Evolutionary conservation across 306 rosid genomes (phyloP).

Genomic region (Arachis hypogaea): DNA sequence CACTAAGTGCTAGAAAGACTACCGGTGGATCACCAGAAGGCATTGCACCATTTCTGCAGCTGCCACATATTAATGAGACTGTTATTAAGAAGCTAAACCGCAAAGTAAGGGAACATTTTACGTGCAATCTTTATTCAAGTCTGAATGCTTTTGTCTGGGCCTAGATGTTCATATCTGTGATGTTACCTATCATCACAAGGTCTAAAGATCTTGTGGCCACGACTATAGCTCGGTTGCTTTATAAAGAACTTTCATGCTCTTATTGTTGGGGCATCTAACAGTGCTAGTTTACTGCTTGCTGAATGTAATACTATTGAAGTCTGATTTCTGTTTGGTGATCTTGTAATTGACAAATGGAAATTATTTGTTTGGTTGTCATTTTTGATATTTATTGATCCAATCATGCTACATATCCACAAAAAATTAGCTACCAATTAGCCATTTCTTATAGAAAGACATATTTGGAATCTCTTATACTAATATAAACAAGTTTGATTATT

Average conservation of each 20-base stretch:
- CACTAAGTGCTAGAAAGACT: conserved; percentile 87
- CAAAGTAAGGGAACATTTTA: conserved; percentile 59
- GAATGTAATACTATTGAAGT: conserved; percentile 26
- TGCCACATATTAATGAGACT: conserved; percentile 89
- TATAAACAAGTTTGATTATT: too few species aligned
- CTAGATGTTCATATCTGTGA: conserved; percentile 6
- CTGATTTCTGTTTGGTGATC: conserved; percentile 32
- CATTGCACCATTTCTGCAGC: conserved; percentile 92
- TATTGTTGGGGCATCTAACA: conserved; percentile 11
- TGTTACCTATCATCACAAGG: conserved; percentile 18
- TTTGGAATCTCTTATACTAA: too few species aligned
- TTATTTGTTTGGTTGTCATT: conserved; percentile 27
- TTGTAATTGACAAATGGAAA: conserved; percentile 19
- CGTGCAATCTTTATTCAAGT: conserved; percentile 16
- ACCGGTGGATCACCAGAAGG: conserved; percentile 95
- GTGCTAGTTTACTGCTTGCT: conserved; percentile 15
- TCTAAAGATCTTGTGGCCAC: conserved; percentile 17
- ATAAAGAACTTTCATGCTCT: conserved; percentile 2
- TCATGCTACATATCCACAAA: too few species aligned
- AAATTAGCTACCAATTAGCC: too few species aligned
- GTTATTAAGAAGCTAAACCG: conserved; percentile 89
- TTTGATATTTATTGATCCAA: conserved; percentile 1
- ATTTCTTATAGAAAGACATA: too few species aligned
- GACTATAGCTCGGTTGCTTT: conserved; percentile 11
- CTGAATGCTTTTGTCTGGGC: conserved; percentile 31